Base-by-base conservation (phyloP, 306 rosid genomes). In the Hippophae gyantsensis region DNA sequence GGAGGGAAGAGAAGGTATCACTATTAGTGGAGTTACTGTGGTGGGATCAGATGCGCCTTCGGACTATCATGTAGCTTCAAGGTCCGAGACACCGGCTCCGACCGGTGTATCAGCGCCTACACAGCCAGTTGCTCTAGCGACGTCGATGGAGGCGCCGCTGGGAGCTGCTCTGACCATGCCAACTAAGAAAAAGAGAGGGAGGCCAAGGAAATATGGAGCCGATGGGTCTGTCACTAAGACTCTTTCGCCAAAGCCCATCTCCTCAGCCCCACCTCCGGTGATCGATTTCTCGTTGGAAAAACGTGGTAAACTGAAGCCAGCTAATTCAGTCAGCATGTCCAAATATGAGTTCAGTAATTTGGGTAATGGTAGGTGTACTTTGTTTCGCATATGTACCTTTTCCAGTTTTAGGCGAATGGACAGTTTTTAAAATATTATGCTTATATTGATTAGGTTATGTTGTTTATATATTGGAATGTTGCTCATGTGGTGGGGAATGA, bases 11-110 rank as follows among this genome's bases (percentile, higher is more conserved):
- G 97, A 86, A 62, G 87, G 79, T 13, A 79, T 81, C 64, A 74
- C 74, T 4, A 32, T 32, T 52, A 80, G 96, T 67, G 95, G 93
- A 69, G 99, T 92, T 69, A 86, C 97, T 76, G 96, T 92, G 75
- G 94, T 88, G 58, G 99, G 94, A 84, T 92, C 95, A 59, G 96
- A 92, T 75, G 90, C 95, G 82, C 99, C 96, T 66, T 84, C 99
- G 67, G 95, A 88, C 63, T 92, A 83, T 61, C 96, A 82, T 57
- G 82, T 88, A 49, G 94, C 99, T 73, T 93, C 95, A 27, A 84
- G 99, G 83, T 66, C 79, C 7, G 95, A 86, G 48, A 82, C 68
- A 62, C 64, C 84, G 32, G 63, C 78, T 52, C 69, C 62, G 18
- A 48, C 84, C 7, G 67, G 57, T 25, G 94, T 90, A 84, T 84